Evolutionary conservation across 495 filamentous ascomycete genomes (phyloP), one percentile per base, ranked within the genome.

Genomic region (Talaromyces trachyspermus): DNA sequence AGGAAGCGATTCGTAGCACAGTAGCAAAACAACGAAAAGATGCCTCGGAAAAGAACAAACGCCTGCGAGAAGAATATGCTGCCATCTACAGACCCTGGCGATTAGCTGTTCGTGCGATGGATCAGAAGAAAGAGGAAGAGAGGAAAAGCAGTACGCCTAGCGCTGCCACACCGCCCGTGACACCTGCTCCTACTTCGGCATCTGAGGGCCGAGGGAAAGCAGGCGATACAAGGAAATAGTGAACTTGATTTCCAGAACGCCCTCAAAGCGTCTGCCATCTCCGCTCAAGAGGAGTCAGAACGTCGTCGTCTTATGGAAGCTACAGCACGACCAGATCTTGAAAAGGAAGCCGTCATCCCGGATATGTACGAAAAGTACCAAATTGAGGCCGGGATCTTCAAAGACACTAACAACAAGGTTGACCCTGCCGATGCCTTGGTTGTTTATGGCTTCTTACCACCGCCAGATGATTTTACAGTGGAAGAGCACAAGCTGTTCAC

Each of bases 341-440:
- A 82, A 1, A 88, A 88, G 55, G 92, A 98, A 65, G 92, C 92
- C 0, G 71, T 76, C 2, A 81, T 97, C 35, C 91, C 90, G 1
- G 71, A 83, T 38, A 89, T 95, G 81, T 75, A 85, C 18, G 75
- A 78, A 49, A 64, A 63, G 27, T 60, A 70, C 8, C 67, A 74
- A 25, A 64, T 63, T n/a, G 61, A 69, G 35, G 62, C 64, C 4
- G 30, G 44, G 6, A 63, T 74, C 24, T 97, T 85, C 63, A 76
- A 77, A 46, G 87, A 96, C 58, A 81, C 69, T 2, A 86, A 87
- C 41, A 83, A 88, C 43, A 67, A 79, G 9, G 71, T 94, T 12
- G 75, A 81, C 26, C 69, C 82, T 3, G 72, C 81, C 36, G 72
- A 76, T 49, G 84, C 83, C 2, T 76, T 92, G 33, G 68, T 76